Conservation (phyloP, 306 rosid genomes). For the Senna siamea region DNA sequence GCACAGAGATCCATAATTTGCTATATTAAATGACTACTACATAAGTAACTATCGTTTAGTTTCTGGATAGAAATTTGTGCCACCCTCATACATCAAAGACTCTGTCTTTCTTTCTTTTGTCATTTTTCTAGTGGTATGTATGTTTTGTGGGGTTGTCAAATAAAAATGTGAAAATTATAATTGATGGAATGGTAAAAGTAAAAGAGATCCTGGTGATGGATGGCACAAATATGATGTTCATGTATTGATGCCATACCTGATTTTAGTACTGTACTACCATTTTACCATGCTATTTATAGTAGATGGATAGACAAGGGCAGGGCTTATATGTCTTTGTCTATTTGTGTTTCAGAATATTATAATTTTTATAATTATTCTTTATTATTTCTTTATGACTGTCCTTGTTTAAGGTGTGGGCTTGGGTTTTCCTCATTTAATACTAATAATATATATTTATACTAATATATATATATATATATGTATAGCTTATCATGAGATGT, state of each 20-base stretch:
- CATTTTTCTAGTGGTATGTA: conserved; percentile 7
- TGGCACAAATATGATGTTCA: background rate
- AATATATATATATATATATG: too few relatives aligned
- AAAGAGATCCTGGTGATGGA: conserved; percentile 28
- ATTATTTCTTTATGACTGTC: conserved; percentile 20
- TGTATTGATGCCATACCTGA: conserved; percentile 3
- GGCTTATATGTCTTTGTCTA: conserved; percentile 29
- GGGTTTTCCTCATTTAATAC: conserved; percentile 9
- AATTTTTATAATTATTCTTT: conserved; percentile 35
- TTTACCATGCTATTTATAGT: background rate
- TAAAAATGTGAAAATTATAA: conserved; percentile 11
- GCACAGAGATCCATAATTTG: background rate
- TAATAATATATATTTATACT: too few relatives aligned
- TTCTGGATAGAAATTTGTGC: conserved; percentile 7
- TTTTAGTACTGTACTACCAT: background rate
- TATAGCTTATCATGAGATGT: conserved; percentile 41
- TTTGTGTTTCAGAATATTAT: conserved; percentile 10
- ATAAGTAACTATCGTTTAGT: conserved; percentile 27
- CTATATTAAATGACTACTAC: background rate
- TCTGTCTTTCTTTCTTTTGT: conserved; percentile 7
- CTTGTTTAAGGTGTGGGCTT: conserved; percentile 13
- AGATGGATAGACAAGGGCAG: conserved; percentile 32
- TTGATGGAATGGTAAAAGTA: conserved; percentile 16
- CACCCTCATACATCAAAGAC: conserved; percentile 5
- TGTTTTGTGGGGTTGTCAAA: background rate